phyloP scores from a whole-genome alignment of 345 rosid genomes.

The Aquilaria sinensis region DNA sequence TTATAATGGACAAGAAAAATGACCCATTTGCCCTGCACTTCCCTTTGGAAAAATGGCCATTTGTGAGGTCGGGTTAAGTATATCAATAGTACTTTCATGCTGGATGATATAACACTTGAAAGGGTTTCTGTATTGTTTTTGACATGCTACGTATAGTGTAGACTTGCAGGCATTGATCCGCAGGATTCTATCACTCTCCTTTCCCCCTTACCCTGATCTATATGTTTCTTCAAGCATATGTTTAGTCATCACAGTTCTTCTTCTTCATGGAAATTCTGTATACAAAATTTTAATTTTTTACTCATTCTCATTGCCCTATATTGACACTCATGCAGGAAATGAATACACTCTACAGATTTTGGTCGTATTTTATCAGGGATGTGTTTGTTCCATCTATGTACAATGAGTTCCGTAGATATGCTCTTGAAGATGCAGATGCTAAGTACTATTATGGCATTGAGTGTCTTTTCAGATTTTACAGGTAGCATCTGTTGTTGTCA shows the following conservation, averaged over 20 bases:
- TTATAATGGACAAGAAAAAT: too few species aligned
- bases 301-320: neutral
- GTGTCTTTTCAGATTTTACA: conserved; percentile 96
- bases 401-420: conserved; percentile 74
- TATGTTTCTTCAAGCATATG: too few species aligned
- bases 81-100: too few species aligned
- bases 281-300: neutral
- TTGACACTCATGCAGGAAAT: conserved; percentile 62
- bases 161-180: too few species aligned
- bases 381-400: conserved; percentile 74
- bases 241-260: neutral
- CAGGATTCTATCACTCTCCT: too few species aligned
- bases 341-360: conserved; percentile 88
- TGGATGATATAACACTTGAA: too few species aligned
- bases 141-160: too few species aligned
- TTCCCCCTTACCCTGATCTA: too few species aligned
- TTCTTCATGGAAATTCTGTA: conserved; percentile 2
- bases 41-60: too few species aligned
- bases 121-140: too few species aligned
- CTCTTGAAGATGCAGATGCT: conserved; percentile 82
- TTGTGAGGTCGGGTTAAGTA: too few species aligned
- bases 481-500: conserved; percentile 37
- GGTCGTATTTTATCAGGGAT: conserved; percentile 93
- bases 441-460: conserved; percentile 83
- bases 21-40: too few species aligned